These are phyloP conservation scores for Paecilomyces fulvus DNA, from an alignment of 2,329 filamentous ascomycete genomes.

Conservation along the genomic window DNA sequence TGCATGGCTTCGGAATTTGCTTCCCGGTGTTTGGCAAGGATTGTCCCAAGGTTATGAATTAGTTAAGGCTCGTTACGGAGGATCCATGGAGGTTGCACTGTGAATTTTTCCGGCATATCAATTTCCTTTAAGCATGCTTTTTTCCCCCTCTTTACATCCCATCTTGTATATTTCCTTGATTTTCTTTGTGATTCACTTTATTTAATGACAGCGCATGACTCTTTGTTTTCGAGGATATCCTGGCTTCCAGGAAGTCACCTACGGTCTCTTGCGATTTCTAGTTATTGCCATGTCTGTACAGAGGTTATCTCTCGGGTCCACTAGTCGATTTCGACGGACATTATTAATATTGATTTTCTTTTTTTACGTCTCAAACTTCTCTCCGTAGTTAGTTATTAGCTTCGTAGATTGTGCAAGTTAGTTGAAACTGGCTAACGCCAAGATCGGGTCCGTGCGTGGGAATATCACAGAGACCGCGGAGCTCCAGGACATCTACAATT, in stretches of 20 bases:
- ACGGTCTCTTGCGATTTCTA: background rate
- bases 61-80: constrained; percentile 27
- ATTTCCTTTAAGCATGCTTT: constrained; percentile 4
- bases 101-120: constrained; percentile 16
- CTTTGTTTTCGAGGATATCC: constrained; percentile 2
- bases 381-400: background rate
- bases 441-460: constrained; percentile 7
- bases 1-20: constrained; percentile 37
- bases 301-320: constrained; percentile 3
- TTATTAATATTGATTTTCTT: background rate
- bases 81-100: constrained; percentile 20
- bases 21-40: constrained; percentile 34
- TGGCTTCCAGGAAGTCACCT: background rate
- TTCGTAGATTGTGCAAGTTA: too few relatives aligned
- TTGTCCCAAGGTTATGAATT: constrained; percentile 30
- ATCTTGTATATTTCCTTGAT: constrained; percentile 11
- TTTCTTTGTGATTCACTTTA: constrained; percentile 11
- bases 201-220: constrained; percentile 28
- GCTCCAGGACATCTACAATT: background rate
- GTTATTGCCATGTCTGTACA: constrained; percentile 1
- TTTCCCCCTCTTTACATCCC: constrained; percentile 9
- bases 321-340: constrained; percentile 1
- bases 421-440: constrained; percentile 2
- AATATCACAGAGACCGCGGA: background rate
- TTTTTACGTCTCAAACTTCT: background rate